phyloP scores from a whole-genome alignment of 2,329 filamentous ascomycete genomes.

The Cercospora sp. region DNA sequence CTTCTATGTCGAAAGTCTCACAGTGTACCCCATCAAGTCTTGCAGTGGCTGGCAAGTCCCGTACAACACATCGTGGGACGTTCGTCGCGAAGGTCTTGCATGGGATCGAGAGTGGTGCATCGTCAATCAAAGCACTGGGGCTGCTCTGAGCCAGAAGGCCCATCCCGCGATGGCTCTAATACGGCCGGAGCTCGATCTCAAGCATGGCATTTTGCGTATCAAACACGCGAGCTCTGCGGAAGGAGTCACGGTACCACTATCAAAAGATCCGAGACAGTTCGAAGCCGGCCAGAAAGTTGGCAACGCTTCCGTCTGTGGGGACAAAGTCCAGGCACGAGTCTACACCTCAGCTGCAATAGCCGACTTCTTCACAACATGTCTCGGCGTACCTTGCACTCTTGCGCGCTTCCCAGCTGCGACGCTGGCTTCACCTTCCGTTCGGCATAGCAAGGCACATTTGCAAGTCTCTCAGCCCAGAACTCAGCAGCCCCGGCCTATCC shows the following conservation, averaged over 20 bases:
- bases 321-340: conserved; percentile 67
- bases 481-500: conserved; percentile 56
- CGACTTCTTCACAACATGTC: conserved; percentile 71
- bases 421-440: conserved; percentile 58
- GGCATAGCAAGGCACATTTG: conserved; percentile 71
- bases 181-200: conserved; percentile 71
- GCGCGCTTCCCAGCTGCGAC: conserved; percentile 71
- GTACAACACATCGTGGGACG: conserved; percentile 65
- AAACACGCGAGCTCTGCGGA: conserved; percentile 37
- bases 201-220: conserved; percentile 64
- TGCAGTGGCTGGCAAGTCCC: conserved; percentile 79
- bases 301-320: conserved; percentile 77
- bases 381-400: conserved; percentile 78
- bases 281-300: conserved; percentile 36
- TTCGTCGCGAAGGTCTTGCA: conserved; percentile 76
- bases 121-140: conserved; percentile 79
- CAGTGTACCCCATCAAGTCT: conserved; percentile 90
- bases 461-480: conserved; percentile 41
- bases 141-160: conserved; percentile 83
- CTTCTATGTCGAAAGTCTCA: conserved; percentile 50
- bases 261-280: conserved; percentile 63
- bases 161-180: conserved; percentile 86
- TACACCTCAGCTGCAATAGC: conserved; percentile 69
- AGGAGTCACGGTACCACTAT: conserved; percentile 58
- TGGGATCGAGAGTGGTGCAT: conserved; percentile 99